Conservation (phyloP, 2,329 filamentous ascomycete species). For the Trichoderma sp. region DNA sequence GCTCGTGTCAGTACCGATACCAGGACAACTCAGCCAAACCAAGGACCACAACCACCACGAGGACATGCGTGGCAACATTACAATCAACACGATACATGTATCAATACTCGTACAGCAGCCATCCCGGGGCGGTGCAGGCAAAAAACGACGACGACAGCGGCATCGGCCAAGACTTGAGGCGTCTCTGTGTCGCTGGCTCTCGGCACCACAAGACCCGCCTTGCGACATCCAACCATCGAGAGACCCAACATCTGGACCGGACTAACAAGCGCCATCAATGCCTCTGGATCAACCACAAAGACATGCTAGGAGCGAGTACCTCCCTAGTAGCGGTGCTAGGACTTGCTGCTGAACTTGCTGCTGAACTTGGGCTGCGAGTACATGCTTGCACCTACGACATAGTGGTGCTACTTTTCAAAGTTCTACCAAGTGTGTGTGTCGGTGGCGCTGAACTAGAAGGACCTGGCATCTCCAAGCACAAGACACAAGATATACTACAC, state of each 20-base stretch:
- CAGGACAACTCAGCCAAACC: no score
- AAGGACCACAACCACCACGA: not conserved
- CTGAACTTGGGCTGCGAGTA: not conserved
- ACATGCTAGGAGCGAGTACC: not conserved
- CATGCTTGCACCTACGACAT: not conserved
- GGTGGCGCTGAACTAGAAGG: not conserved
- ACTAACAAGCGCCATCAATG: conserved; percentile 6
- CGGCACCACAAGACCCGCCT: conserved; percentile 9
- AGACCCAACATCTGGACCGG: conserved; percentile 6
- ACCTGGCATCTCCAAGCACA: not conserved
- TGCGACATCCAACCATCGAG: not conserved
- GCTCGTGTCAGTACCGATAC: not conserved
- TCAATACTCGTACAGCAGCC: not conserved
- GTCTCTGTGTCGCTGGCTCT: not conserved
- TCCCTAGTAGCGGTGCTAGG: not conserved
- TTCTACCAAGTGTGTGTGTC: not conserved
- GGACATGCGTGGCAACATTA: not conserved
- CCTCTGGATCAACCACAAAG: not conserved
- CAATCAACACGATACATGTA: not conserved
- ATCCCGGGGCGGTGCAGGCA: not conserved
- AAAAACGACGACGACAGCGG: not conserved
- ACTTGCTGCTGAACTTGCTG: not conserved
- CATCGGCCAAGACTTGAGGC: not conserved
- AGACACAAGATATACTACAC: not conserved
- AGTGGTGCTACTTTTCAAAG: not conserved